A percentile compares a stretch with the other conserved stretches of the same genome.
Evolutionary conservation across 1,139 yeast genomes (phyloP).

Genomic region (Pichia sp.): DNA sequence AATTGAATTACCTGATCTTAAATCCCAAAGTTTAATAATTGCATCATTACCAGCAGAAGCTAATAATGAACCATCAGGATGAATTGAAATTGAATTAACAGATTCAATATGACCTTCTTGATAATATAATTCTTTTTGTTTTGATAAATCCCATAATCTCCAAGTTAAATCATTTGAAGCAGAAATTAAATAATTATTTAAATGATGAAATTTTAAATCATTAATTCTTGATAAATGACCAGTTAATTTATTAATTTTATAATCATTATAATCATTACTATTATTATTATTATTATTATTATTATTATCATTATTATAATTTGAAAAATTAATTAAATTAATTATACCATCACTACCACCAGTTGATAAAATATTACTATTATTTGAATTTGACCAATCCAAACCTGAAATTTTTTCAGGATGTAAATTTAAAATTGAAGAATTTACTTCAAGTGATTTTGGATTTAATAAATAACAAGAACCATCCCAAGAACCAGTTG

Average conservation of each 20-base stretch:
- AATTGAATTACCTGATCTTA: slow-evolving; percentile 68
- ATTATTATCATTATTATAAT: slow-evolving; percentile 42
- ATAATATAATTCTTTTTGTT: slow-evolving; percentile 38
- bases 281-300: no score
- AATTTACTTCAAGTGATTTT: slow-evolving; percentile 16
- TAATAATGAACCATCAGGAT: slow-evolving; percentile 71
- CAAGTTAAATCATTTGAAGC: slow-evolving; percentile 87
- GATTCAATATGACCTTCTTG: slow-evolving; percentile 90
- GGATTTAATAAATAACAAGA: slow-evolving; percentile 44
- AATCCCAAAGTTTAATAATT: slow-evolving; percentile 74
- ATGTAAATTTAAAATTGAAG: slow-evolving; percentile 36
- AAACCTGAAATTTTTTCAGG: slow-evolving; percentile 65
- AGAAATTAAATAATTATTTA: slow-evolving; percentile 47
- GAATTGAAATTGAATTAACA: slow-evolving; percentile 58
- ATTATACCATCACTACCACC: slow-evolving; percentile 67
- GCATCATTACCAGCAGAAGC: slow-evolving; percentile 82
- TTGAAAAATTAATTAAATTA: slow-evolving; percentile 49
- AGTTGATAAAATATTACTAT: slow-evolving; percentile 31
- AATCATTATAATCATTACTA: slow-evolving; percentile 63
- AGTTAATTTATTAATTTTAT: slow-evolving; percentile 14
- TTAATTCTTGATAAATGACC: slow-evolving; percentile 61
- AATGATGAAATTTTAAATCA: slow-evolving; percentile 62
- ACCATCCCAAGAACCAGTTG: slow-evolving; percentile 88
- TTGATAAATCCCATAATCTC: slow-evolving; percentile 76
- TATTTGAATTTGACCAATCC: slow-evolving; percentile 51